phyloP scores from a whole-genome alignment of 306 rosid species.

The Sesbania bispinosa region DNA sequence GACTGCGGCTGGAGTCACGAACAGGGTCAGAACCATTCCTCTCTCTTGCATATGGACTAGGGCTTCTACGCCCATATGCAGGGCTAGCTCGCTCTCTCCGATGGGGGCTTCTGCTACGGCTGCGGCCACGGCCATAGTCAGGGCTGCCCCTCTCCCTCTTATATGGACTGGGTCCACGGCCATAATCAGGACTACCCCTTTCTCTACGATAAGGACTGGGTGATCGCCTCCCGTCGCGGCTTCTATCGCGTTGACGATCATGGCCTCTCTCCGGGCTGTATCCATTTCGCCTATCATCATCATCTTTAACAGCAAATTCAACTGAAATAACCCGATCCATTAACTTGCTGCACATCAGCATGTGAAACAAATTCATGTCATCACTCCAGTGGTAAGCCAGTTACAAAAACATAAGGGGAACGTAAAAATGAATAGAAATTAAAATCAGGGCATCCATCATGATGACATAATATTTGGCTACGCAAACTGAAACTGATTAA shows the following conservation, averaged over 20 bases:
- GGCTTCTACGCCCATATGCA: slow-evolving; percentile 56
- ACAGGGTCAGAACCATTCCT: slow-evolving; percentile 48
- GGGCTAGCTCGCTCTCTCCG: slow-evolving; percentile 58
- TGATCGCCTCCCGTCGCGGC: slow-evolving; percentile 79
- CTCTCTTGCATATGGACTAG: slow-evolving; percentile 64
- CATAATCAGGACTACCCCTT: slow-evolving; percentile 98
- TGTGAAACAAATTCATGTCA: slow-evolving; percentile 20
- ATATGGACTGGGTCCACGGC: slow-evolving; percentile 71
- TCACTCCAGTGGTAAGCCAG: not conserved
- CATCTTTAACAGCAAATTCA: slow-evolving; percentile 85
- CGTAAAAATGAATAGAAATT: not conserved
- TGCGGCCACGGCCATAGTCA: slow-evolving; percentile 79
- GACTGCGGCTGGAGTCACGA: slow-evolving; percentile 39
- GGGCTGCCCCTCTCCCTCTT: slow-evolving; percentile 74
- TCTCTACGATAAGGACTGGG: slow-evolving; percentile 85
- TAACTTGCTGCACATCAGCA: slow-evolving; percentile 68
- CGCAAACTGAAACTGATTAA: not conserved
- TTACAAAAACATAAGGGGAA: not conserved
- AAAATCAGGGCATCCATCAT: not conserved
- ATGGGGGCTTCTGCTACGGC: slow-evolving; percentile 59
- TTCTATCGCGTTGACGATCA: slow-evolving; percentile 63
- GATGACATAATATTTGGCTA: not conserved
- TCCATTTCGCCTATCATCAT: slow-evolving; percentile 76
- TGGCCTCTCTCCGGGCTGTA: slow-evolving; percentile 76
- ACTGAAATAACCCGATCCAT: slow-evolving; percentile 94